Evolutionary conservation across 805 yeast species (phyloP), one percentile per base, ranked within the genome.

Genomic region (Lipomyces kockii): DNA sequence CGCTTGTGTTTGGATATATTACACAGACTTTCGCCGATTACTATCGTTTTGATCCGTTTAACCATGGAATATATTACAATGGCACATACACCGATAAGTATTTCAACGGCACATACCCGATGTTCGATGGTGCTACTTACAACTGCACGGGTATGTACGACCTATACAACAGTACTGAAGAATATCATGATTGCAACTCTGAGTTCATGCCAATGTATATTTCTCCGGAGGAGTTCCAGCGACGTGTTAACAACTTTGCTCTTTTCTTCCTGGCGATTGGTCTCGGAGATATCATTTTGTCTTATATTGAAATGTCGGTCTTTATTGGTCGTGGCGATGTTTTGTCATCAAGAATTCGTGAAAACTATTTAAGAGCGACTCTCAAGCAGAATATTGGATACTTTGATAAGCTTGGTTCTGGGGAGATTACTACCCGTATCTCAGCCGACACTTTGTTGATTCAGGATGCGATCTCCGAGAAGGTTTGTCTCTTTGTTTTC

Each of bases 351-450:
- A 71, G 82, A 20, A 79, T 79, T 68, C 78, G 83, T 27, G 76
- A 78, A 65, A 65, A 74, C 59, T 80, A 80, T 66, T 71, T 80
- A 49, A 62, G 70, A 64, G 78, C 82, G 1, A 73, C 81, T 8
- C 73, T 80, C 60, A 74, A 80, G 61, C 83, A 80, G 69, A 80
- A 80, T 62, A 77, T 80, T 57, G 83, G 79, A 25, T 81, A 77
- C 65, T 81, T 80, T 63, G 83, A 80, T 69, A 74, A 75, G 49
- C 72, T 80, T 11, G 83, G 83, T 11, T 76, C 82, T 22, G 83
- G 83, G 17, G 81, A 79, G 66, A 80, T 80, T 51, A 79, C 83
- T 17, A 78, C 82, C n/a, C 77, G 83, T n/a, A 80, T 80, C 73
- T 80, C 82, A 49, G 74, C 78, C 32, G 83, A 80, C 61, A 80